A percentile compares a stretch with the other conserved stretches of the same genome.
These are phyloP conservation scores for Musa balbisiana DNA, from an alignment of 202 grass and related monocot species.

Conservation along the genomic window DNA sequence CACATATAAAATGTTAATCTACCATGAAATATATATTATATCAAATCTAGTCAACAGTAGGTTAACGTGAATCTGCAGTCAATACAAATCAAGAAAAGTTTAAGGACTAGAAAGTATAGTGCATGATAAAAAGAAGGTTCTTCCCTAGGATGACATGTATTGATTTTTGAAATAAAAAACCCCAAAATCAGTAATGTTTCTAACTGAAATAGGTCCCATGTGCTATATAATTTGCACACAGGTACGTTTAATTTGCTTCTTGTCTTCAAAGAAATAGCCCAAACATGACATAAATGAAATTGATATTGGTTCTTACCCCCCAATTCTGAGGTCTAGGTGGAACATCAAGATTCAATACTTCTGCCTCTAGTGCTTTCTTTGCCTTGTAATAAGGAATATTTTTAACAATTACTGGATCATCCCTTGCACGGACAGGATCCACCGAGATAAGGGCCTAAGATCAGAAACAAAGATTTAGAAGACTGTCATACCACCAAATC, in stretches of 20 bases:
- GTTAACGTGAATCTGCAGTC: too few species aligned
- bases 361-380: conserved; percentile 29
- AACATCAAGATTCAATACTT: conserved; percentile 37
- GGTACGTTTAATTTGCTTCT: background rate
- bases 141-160: too few species aligned
- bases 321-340: conserved; percentile 29
- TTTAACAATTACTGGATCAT: conserved; percentile 30
- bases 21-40: too few species aligned
- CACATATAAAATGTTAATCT: too few species aligned
- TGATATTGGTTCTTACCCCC: conserved; percentile 17
- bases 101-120: too few species aligned
- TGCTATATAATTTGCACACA: background rate
- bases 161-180: too few species aligned
- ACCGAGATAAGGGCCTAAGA: conserved; percentile 24
- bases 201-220: too few species aligned
- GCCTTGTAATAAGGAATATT: conserved; percentile 34
- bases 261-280: background rate
- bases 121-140: too few species aligned
- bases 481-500: background rate
- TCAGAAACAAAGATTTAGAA: background rate
- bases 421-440: conserved; percentile 31
- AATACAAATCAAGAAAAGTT: too few species aligned
- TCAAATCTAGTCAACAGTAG: too few species aligned
- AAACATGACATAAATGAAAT: background rate
- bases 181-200: too few species aligned